Base-by-base conservation (phyloP, 108 stramenopile genomes). In the Skeletonema marinoi region DNA sequence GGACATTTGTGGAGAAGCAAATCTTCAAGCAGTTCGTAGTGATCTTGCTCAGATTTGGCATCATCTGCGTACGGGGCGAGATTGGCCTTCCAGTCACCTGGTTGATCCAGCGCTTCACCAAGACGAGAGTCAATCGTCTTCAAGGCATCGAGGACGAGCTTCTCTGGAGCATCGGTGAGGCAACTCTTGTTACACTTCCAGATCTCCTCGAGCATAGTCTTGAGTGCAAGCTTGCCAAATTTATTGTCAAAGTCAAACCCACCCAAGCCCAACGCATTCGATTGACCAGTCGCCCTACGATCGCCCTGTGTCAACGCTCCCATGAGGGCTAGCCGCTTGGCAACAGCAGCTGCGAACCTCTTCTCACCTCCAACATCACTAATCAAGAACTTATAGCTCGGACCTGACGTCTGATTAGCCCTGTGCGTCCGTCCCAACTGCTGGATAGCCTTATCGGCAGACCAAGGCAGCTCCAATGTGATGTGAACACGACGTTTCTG, bases 391-490 rank as follows among this genome's bases (percentile, higher is more conserved):
- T 80, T 81, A 62, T 88, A 90, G 17, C 75, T 65, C 14, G 89
- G 89, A 12, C 86, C 89, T 2, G 80, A 73, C 11, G 51, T 35
- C 69, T 88, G 86, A 38, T 87, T 90, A n/a, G 88, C 60, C 16
- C 93, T 69, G 60, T 94, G 93, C 12, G 88, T 77, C n/a, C 93
- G 82, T n/a, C 93, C 93, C 13, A 94, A 73, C 41, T 84, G 83
- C 86, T 94, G 93, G 42, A 92, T 88, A 4, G 90, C 90, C 63
- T 89, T 91, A 76, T 94, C 93, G 19, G 54, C 54, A 56, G 77
- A 68, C 93, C 93, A 94, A 48, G 93, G 88, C 3, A 94, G 85
- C 82, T 94, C 93, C 46, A 92, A 64, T 32, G 91, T 92, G 50
- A 92, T 85, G 79, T 94, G 93, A 2, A 90, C 80, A 10, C 93